Conservation (phyloP, 1,139 yeast species). For the Saccharomycopsis hybrid region DNA sequence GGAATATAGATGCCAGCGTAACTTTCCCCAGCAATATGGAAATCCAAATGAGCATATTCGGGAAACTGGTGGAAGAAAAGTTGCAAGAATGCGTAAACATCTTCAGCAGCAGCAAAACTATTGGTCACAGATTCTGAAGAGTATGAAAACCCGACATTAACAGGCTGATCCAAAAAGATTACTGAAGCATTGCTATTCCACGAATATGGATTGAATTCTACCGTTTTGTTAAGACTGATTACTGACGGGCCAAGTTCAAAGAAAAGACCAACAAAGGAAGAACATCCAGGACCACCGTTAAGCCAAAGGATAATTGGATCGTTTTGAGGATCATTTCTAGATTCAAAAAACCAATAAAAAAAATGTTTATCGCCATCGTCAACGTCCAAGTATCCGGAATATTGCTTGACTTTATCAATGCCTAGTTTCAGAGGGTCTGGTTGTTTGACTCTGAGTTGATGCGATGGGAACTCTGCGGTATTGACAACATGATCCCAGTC, state of each 20-base stretch:
- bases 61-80: slow-evolving; percentile 73
- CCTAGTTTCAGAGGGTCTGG: slow-evolving; percentile 40
- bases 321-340: slow-evolving; percentile 56
- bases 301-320: slow-evolving; percentile 67
- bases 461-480: slow-evolving; percentile 30
- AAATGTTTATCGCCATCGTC: slow-evolving; percentile 58
- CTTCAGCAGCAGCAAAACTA: slow-evolving; percentile 70
- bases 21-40: slow-evolving; percentile 85
- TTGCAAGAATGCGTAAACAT: slow-evolving; percentile 72
- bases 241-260: slow-evolving; percentile 62
- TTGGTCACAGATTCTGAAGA: slow-evolving; percentile 47
- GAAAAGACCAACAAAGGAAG: slow-evolving; percentile 59
- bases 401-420: slow-evolving; percentile 53
- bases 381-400: slow-evolving; percentile 59
- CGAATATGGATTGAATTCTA: slow-evolving; percentile 57
- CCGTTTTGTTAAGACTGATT: slow-evolving; percentile 37
- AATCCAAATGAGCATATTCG: slow-evolving; percentile 46
- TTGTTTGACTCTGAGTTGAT: slow-evolving; percentile 38
- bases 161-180: slow-evolving; percentile 68
- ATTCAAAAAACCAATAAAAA: slow-evolving; percentile 73
- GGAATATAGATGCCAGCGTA: slow-evolving; percentile 89
- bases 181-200: slow-evolving; percentile 70
- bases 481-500: slow-evolving; percentile 21
- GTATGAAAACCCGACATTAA: slow-evolving; percentile 73
- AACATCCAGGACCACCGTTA: slow-evolving; percentile 75